Percentiles rank a stretch among this genome's conserved stretches.
These are phyloP conservation scores for Wallemia mellicola DNA, from an alignment of 1,284 basidiomycete genomes.

Conservation along the genomic window DNA sequence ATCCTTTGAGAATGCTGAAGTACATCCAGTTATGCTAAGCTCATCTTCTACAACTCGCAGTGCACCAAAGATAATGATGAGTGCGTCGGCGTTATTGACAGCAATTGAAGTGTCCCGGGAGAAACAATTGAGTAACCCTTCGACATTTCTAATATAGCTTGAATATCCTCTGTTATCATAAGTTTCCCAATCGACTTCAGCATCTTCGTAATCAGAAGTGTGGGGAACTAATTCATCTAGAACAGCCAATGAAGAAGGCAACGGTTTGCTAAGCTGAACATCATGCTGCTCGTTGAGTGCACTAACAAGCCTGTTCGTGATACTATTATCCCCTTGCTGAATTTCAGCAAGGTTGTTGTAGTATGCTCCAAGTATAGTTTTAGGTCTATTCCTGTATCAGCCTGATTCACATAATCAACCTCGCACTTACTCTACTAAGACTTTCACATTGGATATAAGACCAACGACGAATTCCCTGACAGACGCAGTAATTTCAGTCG, in stretches of 20 bases:
- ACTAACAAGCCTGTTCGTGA: background rate
- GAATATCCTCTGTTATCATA: background rate
- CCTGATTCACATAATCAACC: background rate
- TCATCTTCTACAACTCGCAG: background rate
- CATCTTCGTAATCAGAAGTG: background rate
- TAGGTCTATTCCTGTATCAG: background rate
- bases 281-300: slow-evolving; percentile 5
- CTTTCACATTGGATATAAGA: background rate
- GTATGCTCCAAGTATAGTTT: background rate
- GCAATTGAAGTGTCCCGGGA: background rate
- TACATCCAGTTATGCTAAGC: background rate
- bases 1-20: background rate
- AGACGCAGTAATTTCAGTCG: background rate
- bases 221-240: slow-evolving; percentile 16
- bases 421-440: background rate
- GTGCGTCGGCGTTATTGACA: background rate
- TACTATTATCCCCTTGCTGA: background rate
- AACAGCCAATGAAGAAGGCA: slow-evolving; percentile 8
- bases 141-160: background rate
- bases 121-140: background rate
- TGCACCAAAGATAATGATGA: background rate
- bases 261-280: background rate
- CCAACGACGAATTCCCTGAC: background rate
- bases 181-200: background rate
- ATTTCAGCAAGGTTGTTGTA: background rate